These are phyloP conservation scores for Talaromyces atroroseus DNA, from an alignment of 2,329 filamentous ascomycete species.

Conservation along the genomic window DNA sequence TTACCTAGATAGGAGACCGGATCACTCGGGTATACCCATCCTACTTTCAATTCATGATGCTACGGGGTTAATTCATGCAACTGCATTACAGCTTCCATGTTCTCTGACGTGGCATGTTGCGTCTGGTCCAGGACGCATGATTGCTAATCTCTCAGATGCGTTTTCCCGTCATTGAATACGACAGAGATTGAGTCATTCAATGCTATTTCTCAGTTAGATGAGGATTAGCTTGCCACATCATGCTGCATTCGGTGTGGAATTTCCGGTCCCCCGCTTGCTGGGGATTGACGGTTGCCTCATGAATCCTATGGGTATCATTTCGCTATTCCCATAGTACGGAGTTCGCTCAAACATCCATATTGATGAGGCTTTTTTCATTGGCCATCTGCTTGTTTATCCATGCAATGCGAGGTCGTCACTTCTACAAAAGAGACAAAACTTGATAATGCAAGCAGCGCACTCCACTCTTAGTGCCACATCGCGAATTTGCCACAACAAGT, in stretches of 20 bases:
- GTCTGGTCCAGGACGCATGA: slow-evolving; percentile 26
- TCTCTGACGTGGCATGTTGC: slow-evolving; percentile 37
- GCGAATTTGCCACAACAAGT: slow-evolving; percentile 25
- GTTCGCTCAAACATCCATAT: background rate
- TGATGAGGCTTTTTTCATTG: slow-evolving; percentile 12
- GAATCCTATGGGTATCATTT: background rate
- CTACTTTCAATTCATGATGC: slow-evolving; percentile 29
- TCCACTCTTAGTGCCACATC: slow-evolving; percentile 19
- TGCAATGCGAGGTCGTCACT: slow-evolving; percentile 6
- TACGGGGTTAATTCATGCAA: slow-evolving; percentile 32
- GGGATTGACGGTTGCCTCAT: background rate
- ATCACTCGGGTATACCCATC: slow-evolving; percentile 25
- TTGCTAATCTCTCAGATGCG: slow-evolving; percentile 21
- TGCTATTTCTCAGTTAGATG: slow-evolving; percentile 15
- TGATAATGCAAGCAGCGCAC: slow-evolving; percentile 16
- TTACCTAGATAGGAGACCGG: slow-evolving; percentile 23
- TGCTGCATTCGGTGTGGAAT: slow-evolving; percentile 1
- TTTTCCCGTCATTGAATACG: slow-evolving; percentile 22
- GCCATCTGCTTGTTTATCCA: slow-evolving; percentile 6
- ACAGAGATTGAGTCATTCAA: slow-evolving; percentile 17
- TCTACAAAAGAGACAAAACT: slow-evolving; percentile 2
- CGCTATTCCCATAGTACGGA: background rate
- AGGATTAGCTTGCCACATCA: slow-evolving; percentile 12
- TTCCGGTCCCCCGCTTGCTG: slow-evolving; percentile 5
- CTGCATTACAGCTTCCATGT: slow-evolving; percentile 34